Evolutionary conservation across 352 stramenopile genomes (phyloP).

Genomic region (Phytophthora rubi): DNA sequence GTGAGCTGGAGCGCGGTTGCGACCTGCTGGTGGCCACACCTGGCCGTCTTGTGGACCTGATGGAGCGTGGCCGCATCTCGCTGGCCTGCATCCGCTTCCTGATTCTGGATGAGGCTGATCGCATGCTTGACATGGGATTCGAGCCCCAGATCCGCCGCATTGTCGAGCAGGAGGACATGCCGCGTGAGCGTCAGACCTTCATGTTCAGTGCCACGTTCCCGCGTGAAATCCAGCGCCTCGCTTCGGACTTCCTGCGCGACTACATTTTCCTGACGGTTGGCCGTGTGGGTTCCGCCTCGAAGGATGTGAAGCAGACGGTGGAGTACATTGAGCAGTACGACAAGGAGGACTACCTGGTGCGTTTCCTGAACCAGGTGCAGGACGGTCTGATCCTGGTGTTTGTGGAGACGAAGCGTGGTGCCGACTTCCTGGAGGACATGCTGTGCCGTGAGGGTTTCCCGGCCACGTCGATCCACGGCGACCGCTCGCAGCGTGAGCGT

Average conservation of each 20-base stretch:
- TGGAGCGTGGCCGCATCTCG: constrained; percentile 94
- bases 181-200: constrained; percentile 97
- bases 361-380: constrained; percentile 94
- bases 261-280: constrained; percentile 99
- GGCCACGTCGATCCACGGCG: constrained; percentile 97
- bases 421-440: constrained; percentile 96
- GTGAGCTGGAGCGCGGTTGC: constrained; percentile 90
- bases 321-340: constrained; percentile 98
- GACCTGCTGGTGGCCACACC: constrained; percentile 98
- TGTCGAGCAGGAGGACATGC: constrained; percentile 98
- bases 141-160: constrained; percentile 99
- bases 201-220: constrained; percentile 99
- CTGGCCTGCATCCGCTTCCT: constrained; percentile 94
- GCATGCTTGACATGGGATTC: constrained; percentile 99
- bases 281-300: constrained; percentile 96
- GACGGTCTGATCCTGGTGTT: constrained; percentile 97
- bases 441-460: constrained; percentile 93
- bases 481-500: constrained; percentile 96
- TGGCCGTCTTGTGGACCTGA: constrained; percentile 96
- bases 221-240: constrained; percentile 95
- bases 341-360: constrained; percentile 97
- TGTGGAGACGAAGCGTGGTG: constrained; percentile 98
- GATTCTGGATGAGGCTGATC: constrained; percentile 99
- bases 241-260: constrained; percentile 97
- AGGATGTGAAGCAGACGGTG: constrained; percentile 98